Evolutionary conservation across 306 rosid species (phyloP).

Genomic region (cucumber (Cucumis sativus)): DNA sequence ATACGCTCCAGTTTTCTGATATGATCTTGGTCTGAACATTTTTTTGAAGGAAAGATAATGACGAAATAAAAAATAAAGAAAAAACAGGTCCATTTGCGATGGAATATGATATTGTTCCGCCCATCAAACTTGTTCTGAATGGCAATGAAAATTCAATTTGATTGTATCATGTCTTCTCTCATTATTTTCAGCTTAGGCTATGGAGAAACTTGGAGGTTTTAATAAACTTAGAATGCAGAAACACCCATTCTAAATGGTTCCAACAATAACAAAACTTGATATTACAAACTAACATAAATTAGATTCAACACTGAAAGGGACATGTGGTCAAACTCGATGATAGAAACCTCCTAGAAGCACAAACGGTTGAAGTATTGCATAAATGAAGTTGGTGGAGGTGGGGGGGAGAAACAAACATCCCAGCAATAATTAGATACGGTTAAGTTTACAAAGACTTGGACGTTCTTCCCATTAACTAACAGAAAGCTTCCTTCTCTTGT

Average conservation of each 20-base stretch:
- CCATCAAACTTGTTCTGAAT: neutral
- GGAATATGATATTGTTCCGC: neutral
- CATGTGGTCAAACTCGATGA: neutral
- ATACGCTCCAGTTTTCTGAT: neutral
- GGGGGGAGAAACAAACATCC: neutral
- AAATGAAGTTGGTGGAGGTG: neutral
- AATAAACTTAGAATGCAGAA: neutral
- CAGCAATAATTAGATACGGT: neutral
- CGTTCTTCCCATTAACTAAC: constrained; percentile 15
- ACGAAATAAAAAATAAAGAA: neutral
- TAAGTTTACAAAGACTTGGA: neutral
- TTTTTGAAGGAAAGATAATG: neutral
- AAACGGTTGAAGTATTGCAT: neutral
- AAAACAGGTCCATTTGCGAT: neutral
- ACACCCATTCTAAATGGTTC: neutral
- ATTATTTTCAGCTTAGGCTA: neutral
- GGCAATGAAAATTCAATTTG: neutral
- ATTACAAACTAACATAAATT: neutral
- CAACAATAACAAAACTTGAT: constrained; percentile 3
- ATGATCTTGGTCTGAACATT: neutral
- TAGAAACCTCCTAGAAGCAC: constrained; percentile 1
- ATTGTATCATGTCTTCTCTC: neutral
- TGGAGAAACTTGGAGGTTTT: neutral
- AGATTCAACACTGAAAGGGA: neutral
- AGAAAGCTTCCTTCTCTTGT: constrained; percentile 61